Conservation (phyloP, 306 rosid genomes). For the cucumber (Cucumis sativus) region Cucumber_9930_V3 NC_026655.2:1410001-1410500, state of each 20-base stretch:
- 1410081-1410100: conserved; percentile 46
- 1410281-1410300: conserved; percentile 31
- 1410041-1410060: conserved; percentile 90
- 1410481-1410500: conserved; percentile 25
- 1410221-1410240: conserved; percentile 28
- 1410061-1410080: conserved; percentile 79
- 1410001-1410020: conserved; percentile 86
- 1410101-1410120: conserved; percentile 7
- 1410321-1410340: conserved; percentile 16
- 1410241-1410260: conserved; percentile 92
- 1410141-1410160: conserved; percentile 33
- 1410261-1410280: conserved; percentile 42
- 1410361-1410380: conserved; percentile 44
- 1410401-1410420: conserved; percentile 5
- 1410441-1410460: conserved; percentile 20
- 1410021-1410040: conserved; percentile 89
- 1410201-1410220: conserved; percentile 46
- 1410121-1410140: background rate
- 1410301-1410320: conserved; percentile 23
- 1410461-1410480: conserved; percentile 27
- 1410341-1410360: conserved; percentile 35
- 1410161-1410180: conserved; percentile 37
- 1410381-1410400: conserved; percentile 38
- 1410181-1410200: conserved; percentile 42
- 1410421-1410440: conserved; percentile 2